Conservation (phyloP, 495 filamentous ascomycete genomes). For the Aspergillus saccharolyticus region DNA sequence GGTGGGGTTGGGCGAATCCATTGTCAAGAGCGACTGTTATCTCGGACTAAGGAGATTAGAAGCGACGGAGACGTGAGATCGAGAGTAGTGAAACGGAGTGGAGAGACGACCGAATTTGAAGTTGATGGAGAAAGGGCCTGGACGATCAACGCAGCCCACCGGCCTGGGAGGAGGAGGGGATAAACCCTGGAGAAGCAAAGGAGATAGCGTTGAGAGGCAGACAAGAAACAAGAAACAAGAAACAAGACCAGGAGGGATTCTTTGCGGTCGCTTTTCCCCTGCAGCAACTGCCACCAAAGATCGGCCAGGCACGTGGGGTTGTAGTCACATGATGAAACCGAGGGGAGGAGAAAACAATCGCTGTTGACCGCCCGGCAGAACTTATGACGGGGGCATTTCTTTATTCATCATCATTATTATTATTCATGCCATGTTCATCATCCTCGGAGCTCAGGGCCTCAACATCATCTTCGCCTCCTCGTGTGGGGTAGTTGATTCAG, state of each 20-base stretch:
- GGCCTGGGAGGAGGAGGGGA: too few relatives aligned
- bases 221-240: neutral
- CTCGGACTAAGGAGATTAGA: neutral
- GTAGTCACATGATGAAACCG: slow-evolving; percentile 5
- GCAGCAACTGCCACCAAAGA: slow-evolving; percentile 7
- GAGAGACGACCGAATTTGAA: slow-evolving; percentile 1
- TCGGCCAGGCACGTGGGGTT: slow-evolving; percentile 16
- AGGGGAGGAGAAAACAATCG: neutral
- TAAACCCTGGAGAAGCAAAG: slow-evolving; percentile 8
- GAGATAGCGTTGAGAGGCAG: neutral
- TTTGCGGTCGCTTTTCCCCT: neutral
- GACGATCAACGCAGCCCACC: slow-evolving; percentile 13
- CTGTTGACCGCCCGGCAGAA: slow-evolving; percentile 17
- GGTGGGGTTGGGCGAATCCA: slow-evolving; percentile 28
- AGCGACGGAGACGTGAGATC: slow-evolving; percentile 1
- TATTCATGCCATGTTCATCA: too few relatives aligned
- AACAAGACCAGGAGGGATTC: neutral
- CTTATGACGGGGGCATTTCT: neutral
- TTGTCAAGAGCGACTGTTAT: too few relatives aligned
- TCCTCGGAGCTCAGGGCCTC: too few relatives aligned
- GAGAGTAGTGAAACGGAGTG: neutral
- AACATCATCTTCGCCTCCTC: neutral
- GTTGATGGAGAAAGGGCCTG: slow-evolving; percentile 1
- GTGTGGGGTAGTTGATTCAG: neutral
- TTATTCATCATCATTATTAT: neutral